Evolutionary conservation across 208 protist species (phyloP).

Genomic region (Leishmania major): DNA sequence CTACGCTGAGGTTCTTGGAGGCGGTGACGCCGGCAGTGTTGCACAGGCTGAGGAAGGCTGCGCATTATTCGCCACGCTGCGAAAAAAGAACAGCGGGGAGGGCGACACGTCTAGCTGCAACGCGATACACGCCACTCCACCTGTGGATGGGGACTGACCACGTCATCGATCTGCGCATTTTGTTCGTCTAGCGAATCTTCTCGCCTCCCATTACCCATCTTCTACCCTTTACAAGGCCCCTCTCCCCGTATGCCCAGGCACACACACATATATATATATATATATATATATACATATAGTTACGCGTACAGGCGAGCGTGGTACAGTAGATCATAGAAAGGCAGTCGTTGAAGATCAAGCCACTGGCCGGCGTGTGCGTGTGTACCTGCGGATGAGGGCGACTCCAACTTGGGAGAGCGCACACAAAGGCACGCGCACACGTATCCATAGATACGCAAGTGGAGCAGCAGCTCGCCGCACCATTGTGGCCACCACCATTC

Average conservation of each 20-base stretch:
- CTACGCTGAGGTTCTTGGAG: neutral
- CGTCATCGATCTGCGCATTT: neutral
- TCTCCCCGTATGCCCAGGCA: neutral
- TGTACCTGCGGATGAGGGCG: neutral
- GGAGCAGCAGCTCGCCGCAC: neutral
- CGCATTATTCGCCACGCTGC: neutral
- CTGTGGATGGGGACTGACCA: neutral
- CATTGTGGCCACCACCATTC: neutral
- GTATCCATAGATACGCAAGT: neutral
- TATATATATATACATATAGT: neutral
- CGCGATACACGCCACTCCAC: neutral
- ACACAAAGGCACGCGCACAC: neutral
- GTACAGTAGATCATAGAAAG: neutral
- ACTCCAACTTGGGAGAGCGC: neutral
- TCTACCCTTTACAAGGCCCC: neutral
- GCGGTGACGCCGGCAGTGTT: neutral
- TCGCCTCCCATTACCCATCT: neutral
- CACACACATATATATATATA: neutral
- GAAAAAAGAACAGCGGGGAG: neutral
- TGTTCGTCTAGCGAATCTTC: neutral
- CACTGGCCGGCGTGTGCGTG: neutral
- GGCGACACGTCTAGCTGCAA: neutral
- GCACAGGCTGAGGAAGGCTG: neutral
- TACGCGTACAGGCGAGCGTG: neutral
- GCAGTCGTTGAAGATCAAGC: neutral